Evolutionary conservation across 202 grass and related monocot species (phyloP), one percentile per base, ranked within the genome.

Genomic region (Saccharum hybrid): DNA sequence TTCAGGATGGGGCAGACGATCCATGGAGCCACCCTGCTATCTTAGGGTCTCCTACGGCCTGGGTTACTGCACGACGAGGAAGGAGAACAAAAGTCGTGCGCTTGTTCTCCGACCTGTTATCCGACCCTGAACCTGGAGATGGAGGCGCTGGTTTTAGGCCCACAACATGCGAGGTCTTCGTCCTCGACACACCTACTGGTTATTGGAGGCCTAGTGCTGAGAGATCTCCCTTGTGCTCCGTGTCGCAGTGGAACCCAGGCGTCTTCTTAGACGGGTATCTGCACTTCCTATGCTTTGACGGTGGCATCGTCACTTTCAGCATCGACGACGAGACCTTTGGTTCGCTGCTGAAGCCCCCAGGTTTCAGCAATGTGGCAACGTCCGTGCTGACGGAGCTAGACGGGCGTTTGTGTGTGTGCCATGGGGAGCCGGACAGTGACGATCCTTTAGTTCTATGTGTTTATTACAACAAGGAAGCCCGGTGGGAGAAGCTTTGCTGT

Each of bases 81-180:
- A 42, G 5, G 51, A 81, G 36, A 12, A 60, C 8, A 86, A 86
- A n/a, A 42, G 68, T 51, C 5, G 68, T 86, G 16, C 59, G 76
- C 18, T 10, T 86, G 22, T 80, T 80, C 59, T 66, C 10, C 77
- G 0, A 16, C 33, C 3, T 13, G 48, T 5, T 14, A 0, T 46
- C 42, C 42, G 42, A 10, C 42, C 42, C 42, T 48, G 31, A 33
- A 33, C 31, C 33, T 34, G 33, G 33, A 34, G 33, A 34, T 34
- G 33, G 33, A 34, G 33, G 33, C 3, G 33, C 3, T 34, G 33
- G 33, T 4, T 49, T 49, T 49, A 5, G 3, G 13, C 4, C 46
- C 13, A 49, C 46, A 13, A 43, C 43, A 46, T 82, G 72, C 18
- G 65, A 87, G 79, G 79, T 87, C 23, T 56, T 87, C 2, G 18